phyloP scores from a whole-genome alignment of 2,329 filamentous ascomycete species.

The Epichloe scottii region DNA sequence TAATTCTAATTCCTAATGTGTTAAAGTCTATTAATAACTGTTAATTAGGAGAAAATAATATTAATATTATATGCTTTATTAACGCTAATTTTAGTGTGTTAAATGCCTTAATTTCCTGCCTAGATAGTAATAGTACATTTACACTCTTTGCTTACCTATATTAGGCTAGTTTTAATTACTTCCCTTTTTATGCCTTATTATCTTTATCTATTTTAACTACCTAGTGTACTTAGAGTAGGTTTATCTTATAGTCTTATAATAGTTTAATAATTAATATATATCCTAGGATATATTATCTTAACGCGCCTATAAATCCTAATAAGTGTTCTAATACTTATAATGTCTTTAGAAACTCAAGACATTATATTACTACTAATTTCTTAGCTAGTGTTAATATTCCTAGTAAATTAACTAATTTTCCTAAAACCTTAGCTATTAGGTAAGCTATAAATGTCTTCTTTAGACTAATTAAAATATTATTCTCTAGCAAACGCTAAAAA shows the following conservation, averaged over 20 bases:
- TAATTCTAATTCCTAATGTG: not conserved
- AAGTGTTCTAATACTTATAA: not conserved
- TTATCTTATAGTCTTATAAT: not conserved
- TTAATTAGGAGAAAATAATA: not conserved
- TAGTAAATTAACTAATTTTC: not conserved
- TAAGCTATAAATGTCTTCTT: not conserved
- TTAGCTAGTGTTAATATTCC: not conserved
- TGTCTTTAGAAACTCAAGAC: not conserved
- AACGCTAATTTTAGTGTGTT: not conserved
- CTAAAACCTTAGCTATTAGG: not conserved
- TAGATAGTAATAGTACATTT: not conserved
- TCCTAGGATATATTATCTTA: not conserved
- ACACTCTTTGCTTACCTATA: not conserved
- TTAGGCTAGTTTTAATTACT: not conserved
- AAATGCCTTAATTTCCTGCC: not conserved
- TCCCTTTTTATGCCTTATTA: not conserved
- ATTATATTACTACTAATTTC: not conserved
- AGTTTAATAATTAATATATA: not conserved
- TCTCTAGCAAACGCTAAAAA: not conserved
- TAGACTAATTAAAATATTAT: not conserved
- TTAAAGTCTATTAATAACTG: not conserved
- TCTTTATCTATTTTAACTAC: too few relatives aligned
- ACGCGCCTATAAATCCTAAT: not conserved
- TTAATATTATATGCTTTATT: not conserved
- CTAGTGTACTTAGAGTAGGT: not conserved